Evolutionary conservation across 2,329 filamentous ascomycete genomes (phyloP).

Genomic region (Sporothrix humicola): DNA sequence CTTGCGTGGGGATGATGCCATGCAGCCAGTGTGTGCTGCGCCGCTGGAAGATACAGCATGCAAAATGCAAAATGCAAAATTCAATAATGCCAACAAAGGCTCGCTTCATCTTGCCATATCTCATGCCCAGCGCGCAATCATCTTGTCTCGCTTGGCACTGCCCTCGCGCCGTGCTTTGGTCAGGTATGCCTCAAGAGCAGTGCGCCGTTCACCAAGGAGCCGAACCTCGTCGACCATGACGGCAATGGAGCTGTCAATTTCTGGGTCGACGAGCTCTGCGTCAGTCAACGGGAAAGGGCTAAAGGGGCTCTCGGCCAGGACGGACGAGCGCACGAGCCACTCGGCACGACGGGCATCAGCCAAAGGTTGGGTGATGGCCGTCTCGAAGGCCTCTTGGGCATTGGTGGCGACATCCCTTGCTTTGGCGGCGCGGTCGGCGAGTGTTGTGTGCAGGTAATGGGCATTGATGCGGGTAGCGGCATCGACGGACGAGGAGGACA

Average conservation of each 20-base stretch:
- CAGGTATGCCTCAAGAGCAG: slow-evolving; percentile 46
- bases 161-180: slow-evolving; percentile 46
- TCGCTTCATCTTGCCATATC: neutral
- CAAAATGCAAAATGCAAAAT: neutral
- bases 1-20: slow-evolving; percentile 13
- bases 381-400: slow-evolving; percentile 59
- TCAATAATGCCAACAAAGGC: neutral
- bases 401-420: slow-evolving; percentile 52
- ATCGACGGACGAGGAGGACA: neutral
- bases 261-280: slow-evolving; percentile 59
- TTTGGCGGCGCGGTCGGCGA: slow-evolving; percentile 52
- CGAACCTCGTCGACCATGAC: slow-evolving; percentile 55
- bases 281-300: slow-evolving; percentile 39
- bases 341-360: slow-evolving; percentile 56
- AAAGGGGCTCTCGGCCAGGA: slow-evolving; percentile 60
- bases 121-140: slow-evolving; percentile 53
- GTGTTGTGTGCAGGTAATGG: slow-evolving; percentile 41
- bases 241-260: slow-evolving; percentile 58
- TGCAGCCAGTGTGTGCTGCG: too few species aligned
- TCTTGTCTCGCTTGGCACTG: slow-evolving; percentile 57
- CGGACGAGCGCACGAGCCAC: slow-evolving; percentile 56
- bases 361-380: slow-evolving; percentile 49
- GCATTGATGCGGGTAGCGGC: slow-evolving; percentile 36
- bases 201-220: slow-evolving; percentile 49
- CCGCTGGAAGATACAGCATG: neutral